A percentile compares a stretch with the other conserved stretches of the same genome.
These are phyloP conservation scores for Penicillium sp. DNA, from an alignment of 2,329 filamentous ascomycete species.

Conservation along the genomic window DNA sequence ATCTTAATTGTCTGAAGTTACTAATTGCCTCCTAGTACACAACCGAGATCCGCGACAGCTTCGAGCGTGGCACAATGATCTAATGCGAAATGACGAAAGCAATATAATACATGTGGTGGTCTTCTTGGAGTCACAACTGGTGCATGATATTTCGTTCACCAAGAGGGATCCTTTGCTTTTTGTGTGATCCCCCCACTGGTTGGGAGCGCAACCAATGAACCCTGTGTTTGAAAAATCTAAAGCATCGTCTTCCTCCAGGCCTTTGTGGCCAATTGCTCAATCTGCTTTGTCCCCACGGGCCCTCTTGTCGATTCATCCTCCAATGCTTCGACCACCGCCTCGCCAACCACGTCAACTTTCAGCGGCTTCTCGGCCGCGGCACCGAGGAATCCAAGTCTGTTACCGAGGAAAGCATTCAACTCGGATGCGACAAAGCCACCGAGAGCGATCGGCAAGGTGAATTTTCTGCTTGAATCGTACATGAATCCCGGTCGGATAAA, in stretches of 20 bases:
- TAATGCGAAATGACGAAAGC: conserved; percentile 50
- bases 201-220: neutral
- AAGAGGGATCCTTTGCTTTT: neutral
- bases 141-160: neutral
- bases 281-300: conserved; percentile 74
- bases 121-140: conserved; percentile 10
- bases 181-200: neutral
- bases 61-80: conserved; percentile 96
- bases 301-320: conserved; percentile 73
- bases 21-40: conserved; percentile 66
- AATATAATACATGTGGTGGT: conserved; percentile 27
- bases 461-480: conserved; percentile 78
- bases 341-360: conserved; percentile 82
- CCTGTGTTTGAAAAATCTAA: conserved; percentile 48
- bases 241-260: conserved; percentile 92
- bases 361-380: conserved; percentile 82
- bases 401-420: conserved; percentile 77
- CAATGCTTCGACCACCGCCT: conserved; percentile 87
- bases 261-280: conserved; percentile 78
- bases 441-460: conserved; percentile 84
- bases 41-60: conserved; percentile 92
- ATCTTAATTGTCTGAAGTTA: neutral
- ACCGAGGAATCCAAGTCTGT: conserved; percentile 78
- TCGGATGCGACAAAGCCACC: conserved; percentile 73
- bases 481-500: conserved; percentile 87